Evolutionary conservation across 257 asterid species (phyloP).

Genomic region (Jasminum sambac): DNA sequence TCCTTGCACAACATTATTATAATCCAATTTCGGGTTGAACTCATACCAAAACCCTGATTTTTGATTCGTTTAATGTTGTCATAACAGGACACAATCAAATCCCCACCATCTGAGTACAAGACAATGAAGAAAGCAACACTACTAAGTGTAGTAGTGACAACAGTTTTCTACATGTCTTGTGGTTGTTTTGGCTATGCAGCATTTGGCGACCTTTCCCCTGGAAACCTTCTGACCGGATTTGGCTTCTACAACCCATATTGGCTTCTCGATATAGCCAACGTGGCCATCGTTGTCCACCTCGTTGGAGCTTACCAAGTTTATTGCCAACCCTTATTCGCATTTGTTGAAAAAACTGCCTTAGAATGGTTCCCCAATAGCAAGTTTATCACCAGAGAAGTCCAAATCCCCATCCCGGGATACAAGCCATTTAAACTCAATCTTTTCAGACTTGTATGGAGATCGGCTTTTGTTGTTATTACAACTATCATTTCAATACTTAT

Average conservation of each 20-base stretch:
- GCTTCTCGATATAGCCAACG: conserved; percentile 85
- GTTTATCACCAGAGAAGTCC: conserved; percentile 45
- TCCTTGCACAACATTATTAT: no score
- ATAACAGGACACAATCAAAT: conserved; percentile 69
- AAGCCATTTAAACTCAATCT: conserved; percentile 45
- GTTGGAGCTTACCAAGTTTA: conserved; percentile 89
- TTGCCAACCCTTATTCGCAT: conserved; percentile 86
- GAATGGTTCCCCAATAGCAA: conserved; percentile 49
- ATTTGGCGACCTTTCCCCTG: conserved; percentile 82
- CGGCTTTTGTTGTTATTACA: conserved; percentile 58
- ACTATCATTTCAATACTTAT: conserved; percentile 72
- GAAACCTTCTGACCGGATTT: conserved; percentile 82
- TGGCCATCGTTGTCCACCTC: conserved; percentile 73
- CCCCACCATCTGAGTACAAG: conserved; percentile 74
- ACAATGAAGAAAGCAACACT: conserved; percentile 83
- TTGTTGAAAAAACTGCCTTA: conserved; percentile 59
- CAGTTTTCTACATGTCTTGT: conserved; percentile 86
- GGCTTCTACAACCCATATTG: conserved; percentile 88
- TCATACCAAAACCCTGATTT: not conserved
- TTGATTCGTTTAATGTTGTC: not conserved
- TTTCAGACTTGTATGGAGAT: conserved; percentile 70
- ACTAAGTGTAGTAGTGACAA: conserved; percentile 65
- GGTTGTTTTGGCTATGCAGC: conserved; percentile 95
- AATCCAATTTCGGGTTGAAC: not conserved
- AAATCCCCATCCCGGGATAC: conserved; percentile 50